A percentile compares a stretch with the other conserved stretches of the same genome.
Conservation (phyloP, 2,329 filamentous ascomycete species). For the Macroventuria anomochaeta region DNA sequence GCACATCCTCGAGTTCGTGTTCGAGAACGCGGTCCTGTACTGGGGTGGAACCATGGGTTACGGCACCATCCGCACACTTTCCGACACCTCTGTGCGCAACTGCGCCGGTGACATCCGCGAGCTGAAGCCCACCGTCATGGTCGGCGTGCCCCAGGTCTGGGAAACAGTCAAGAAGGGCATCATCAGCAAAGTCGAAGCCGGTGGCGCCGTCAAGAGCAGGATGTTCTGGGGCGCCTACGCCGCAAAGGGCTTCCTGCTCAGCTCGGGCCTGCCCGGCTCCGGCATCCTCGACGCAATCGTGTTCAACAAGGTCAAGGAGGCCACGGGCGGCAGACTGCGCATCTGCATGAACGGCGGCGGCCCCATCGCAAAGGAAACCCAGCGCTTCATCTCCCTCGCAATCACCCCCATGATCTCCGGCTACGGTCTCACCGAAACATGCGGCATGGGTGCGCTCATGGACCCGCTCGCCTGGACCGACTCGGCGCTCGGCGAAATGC, state of each 20-base stretch:
- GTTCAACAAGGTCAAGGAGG: slow-evolving; percentile 89
- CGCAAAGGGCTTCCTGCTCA: slow-evolving; percentile 67
- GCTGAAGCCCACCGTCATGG: slow-evolving; percentile 85
- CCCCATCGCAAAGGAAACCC: slow-evolving; percentile 84
- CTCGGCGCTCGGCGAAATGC: slow-evolving; percentile 76
- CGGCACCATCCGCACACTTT: slow-evolving; percentile 86
- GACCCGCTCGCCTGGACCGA: slow-evolving; percentile 86
- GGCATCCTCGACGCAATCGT: slow-evolving; percentile 79
- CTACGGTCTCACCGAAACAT: slow-evolving; percentile 94
- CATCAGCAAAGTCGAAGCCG: slow-evolving; percentile 74
- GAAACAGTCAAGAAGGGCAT: slow-evolving; percentile 97
- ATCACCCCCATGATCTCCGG: slow-evolving; percentile 93
- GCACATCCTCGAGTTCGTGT: slow-evolving; percentile 95
- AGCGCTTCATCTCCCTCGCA: slow-evolving; percentile 88
- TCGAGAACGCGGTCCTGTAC: slow-evolving; percentile 89
- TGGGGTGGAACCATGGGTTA: slow-evolving; percentile 94
- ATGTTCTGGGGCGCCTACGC: slow-evolving; percentile 77
- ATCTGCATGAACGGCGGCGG: slow-evolving; percentile 95
- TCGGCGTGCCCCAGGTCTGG: slow-evolving; percentile 96
- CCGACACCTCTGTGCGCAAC: slow-evolving; percentile 84
- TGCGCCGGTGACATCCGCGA: slow-evolving; percentile 94
- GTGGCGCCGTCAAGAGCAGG: slow-evolving; percentile 72
- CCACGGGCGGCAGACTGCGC: slow-evolving; percentile 85
- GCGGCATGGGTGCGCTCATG: slow-evolving; percentile 80
- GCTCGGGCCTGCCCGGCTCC: slow-evolving; percentile 67